Evolutionary conservation across 2,329 filamentous ascomycete species (phyloP).

Genomic region (Stemphylium beticola): DNA sequence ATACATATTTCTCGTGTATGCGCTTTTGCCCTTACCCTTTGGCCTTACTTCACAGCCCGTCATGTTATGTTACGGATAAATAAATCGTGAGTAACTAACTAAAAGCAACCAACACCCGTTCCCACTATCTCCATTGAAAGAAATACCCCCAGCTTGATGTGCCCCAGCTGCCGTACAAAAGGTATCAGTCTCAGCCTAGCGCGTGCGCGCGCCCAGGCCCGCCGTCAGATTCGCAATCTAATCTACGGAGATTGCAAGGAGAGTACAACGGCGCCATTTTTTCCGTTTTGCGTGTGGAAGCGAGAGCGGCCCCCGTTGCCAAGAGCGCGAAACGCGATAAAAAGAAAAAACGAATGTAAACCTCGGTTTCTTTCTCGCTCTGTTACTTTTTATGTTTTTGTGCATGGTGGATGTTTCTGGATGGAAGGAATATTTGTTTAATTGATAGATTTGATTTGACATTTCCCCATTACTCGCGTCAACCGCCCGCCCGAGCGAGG

Average conservation of each 20-base stretch:
- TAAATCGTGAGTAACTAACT: not conserved
- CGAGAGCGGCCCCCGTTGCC: slow-evolving; percentile 4
- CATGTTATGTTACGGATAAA: not conserved
- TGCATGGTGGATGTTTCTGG: no score
- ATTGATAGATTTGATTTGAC: slow-evolving; percentile 1
- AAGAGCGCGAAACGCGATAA: no score
- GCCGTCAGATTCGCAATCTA: slow-evolving; percentile 1
- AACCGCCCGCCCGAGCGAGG: not conserved
- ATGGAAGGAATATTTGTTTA: not conserved
- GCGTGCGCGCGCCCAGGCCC: not conserved
- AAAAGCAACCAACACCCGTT: slow-evolving; percentile 1
- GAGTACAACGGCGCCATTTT: not conserved
- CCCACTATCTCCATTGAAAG: not conserved
- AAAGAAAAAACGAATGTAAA: slow-evolving; percentile 5
- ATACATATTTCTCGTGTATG: no score
- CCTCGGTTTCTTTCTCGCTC: not conserved
- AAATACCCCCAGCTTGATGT: not conserved
- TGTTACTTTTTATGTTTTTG: no score
- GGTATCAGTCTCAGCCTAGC: slow-evolving; percentile 20
- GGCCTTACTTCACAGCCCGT: no score
- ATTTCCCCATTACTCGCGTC: slow-evolving; percentile 19
- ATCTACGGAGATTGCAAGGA: slow-evolving; percentile 20
- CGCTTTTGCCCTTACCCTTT: no score
- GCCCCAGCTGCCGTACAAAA: slow-evolving; percentile 3
- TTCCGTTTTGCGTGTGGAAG: not conserved